Percentiles rank a stretch among this genome's conserved stretches.
Evolutionary conservation across 768 basidiomycete genomes (phyloP).

Genomic region (Amanita rubescens): DNA sequence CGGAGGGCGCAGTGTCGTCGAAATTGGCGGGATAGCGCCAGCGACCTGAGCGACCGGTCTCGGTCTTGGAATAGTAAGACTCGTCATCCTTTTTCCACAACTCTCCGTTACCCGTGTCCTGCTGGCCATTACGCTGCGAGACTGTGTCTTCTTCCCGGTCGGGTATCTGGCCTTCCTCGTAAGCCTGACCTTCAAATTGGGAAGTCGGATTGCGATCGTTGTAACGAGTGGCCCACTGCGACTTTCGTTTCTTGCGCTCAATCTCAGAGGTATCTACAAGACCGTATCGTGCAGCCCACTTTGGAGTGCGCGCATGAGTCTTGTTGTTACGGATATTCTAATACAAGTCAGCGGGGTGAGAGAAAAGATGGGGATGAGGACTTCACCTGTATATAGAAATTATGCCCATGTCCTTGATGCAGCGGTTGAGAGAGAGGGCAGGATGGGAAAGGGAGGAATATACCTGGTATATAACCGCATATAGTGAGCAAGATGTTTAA

Average conservation of each 20-base stretch:
- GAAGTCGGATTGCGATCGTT: slow-evolving; percentile 72
- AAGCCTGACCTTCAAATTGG: slow-evolving; percentile 58
- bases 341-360: slow-evolving; percentile 2
- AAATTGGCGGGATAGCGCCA: slow-evolving; percentile 90
- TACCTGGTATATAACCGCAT: slow-evolving; percentile 86
- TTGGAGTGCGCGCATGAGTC: slow-evolving; percentile 86
- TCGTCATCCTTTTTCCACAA: slow-evolving; percentile 77
- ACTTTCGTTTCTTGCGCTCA: slow-evolving; percentile 69
- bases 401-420: slow-evolving; percentile 73
- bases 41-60: slow-evolving; percentile 40
- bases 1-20: slow-evolving; percentile 45
- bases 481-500: slow-evolving; percentile 84
- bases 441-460: neutral
- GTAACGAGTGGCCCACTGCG: slow-evolving; percentile 84
- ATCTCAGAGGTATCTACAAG: slow-evolving; percentile 78
- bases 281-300: slow-evolving; percentile 89
- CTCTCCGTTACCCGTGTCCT: slow-evolving; percentile 46
- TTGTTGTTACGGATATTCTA: slow-evolving; percentile 97
- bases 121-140: slow-evolving; percentile 18
- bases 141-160: slow-evolving; percentile 9
- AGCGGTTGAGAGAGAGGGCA: neutral
- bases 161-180: slow-evolving; percentile 75
- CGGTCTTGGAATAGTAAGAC: slow-evolving; percentile 52
- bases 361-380: neutral
- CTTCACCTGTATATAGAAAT: slow-evolving; percentile 85